Evolutionary conservation across 2,329 filamentous ascomycete genomes (phyloP).

Genomic region (Coniochaeta sp.): DNA sequence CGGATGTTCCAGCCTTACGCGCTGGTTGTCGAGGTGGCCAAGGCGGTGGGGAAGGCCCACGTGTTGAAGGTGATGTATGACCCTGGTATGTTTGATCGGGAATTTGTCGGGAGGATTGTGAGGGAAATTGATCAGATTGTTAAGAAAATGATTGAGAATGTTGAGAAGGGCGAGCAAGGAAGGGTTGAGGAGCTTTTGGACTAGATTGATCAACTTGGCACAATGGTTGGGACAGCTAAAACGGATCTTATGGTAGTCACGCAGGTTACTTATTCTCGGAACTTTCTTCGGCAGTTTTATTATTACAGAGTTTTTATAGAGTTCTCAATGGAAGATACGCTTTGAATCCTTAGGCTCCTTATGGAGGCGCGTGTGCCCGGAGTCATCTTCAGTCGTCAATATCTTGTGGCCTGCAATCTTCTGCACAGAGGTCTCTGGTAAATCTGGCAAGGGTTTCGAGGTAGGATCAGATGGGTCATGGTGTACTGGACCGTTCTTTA

Average conservation of each 20-base stretch:
- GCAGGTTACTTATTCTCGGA: too few relatives aligned
- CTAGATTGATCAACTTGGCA: not conserved
- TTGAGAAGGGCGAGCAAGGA: not conserved
- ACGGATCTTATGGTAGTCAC: too few relatives aligned
- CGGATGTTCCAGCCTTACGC: slow-evolving; percentile 11
- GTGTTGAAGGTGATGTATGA: slow-evolving; percentile 12
- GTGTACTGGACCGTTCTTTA: not conserved
- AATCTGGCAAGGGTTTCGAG: not conserved
- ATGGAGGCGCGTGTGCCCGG: not conserved
- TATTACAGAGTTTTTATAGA: too few relatives aligned
- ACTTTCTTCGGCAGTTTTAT: too few relatives aligned
- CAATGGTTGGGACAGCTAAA: too few relatives aligned
- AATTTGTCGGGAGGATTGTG: slow-evolving; percentile 1
- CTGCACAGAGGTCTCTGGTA: not conserved
- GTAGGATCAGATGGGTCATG: not conserved
- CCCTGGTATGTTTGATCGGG: slow-evolving; percentile 4
- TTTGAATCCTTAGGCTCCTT: not conserved
- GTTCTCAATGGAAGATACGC: not conserved
- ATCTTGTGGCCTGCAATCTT: not conserved
- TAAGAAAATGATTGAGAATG: not conserved
- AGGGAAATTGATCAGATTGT: slow-evolving; percentile 4
- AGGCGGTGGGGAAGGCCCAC: slow-evolving; percentile 5
- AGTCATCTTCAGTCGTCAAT: not conserved
- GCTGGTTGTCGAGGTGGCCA: slow-evolving; percentile 11
- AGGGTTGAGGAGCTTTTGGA: not conserved